Evolutionary conservation across 2,329 filamentous ascomycete genomes (phyloP).

Genomic region (Colletotrichum noveboracense): DNA sequence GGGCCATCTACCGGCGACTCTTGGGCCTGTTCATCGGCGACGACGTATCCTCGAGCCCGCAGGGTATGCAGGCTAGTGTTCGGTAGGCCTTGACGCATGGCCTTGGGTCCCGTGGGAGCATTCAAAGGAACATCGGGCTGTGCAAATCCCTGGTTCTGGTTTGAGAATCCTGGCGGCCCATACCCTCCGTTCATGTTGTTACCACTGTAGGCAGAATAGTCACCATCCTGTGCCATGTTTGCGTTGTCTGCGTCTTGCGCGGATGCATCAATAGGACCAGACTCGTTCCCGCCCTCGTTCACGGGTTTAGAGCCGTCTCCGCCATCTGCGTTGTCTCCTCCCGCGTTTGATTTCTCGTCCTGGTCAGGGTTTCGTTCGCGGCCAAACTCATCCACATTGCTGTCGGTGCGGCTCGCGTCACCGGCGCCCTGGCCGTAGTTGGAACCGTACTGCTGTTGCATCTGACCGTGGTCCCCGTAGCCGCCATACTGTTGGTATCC

Average conservation of each 20-base stretch:
- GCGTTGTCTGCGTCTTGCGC: constrained; percentile 30
- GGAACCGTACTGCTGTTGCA: constrained; percentile 17
- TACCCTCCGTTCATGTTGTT: constrained; percentile 28
- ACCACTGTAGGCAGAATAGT: constrained; percentile 30
- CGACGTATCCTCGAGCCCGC: constrained; percentile 57
- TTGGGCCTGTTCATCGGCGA: constrained; percentile 40
- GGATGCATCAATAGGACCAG: constrained; percentile 26
- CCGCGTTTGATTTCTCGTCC: constrained; percentile 2
- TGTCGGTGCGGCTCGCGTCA: constrained; percentile 24
- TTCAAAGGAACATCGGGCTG: constrained; percentile 59
- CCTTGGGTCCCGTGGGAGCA: constrained; percentile 91
- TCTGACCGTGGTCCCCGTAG: constrained; percentile 39
- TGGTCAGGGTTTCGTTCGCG: constrained; percentile 29
- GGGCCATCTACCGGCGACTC: constrained; percentile 28
- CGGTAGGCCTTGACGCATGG: constrained; percentile 87
- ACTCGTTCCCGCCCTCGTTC: constrained; percentile 26
- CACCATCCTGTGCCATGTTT: constrained; percentile 22
- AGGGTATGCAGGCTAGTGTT: constrained; percentile 78
- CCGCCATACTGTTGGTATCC: constrained; percentile 53
- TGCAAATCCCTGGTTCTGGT: constrained; percentile 29
- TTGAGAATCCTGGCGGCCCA: constrained; percentile 11
- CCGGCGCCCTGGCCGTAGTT: constrained; percentile 24
- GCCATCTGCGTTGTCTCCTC: constrained; percentile 2
- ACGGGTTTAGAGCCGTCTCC: constrained; percentile 5
- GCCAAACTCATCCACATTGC: constrained; percentile 45